phyloP scores from a whole-genome alignment of 2,329 filamentous ascomycete genomes.

The Beauveria scarabaeidicola region DNA sequence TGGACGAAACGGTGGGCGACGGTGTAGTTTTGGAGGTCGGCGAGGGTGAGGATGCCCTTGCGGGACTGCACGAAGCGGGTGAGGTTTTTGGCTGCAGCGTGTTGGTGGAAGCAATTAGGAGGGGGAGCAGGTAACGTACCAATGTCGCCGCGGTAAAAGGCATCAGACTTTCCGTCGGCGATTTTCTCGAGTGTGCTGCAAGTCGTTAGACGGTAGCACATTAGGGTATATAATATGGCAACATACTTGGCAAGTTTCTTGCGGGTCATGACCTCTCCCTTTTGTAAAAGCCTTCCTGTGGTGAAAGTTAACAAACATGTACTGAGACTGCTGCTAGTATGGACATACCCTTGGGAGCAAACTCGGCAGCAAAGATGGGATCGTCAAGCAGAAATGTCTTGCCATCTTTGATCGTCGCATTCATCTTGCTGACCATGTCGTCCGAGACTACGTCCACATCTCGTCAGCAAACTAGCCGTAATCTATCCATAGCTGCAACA shows the following conservation, averaged over 20 bases:
- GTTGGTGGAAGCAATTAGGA: constrained; percentile 11
- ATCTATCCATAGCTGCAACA: not conserved
- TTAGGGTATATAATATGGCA: not conserved
- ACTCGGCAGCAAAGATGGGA: constrained; percentile 76
- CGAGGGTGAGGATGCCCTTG: constrained; percentile 79
- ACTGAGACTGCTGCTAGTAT: not conserved
- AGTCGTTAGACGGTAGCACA: constrained; percentile 1
- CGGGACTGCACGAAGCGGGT: constrained; percentile 57
- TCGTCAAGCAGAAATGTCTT: constrained; percentile 64
- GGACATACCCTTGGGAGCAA: constrained; percentile 62
- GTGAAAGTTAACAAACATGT: not conserved
- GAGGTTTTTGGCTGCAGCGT: constrained; percentile 55
- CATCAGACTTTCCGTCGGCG: constrained; percentile 61
- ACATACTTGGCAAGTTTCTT: constrained; percentile 60
- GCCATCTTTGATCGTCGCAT: constrained; percentile 20
- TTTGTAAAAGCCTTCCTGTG: constrained; percentile 51
- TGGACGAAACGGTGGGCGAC: constrained; percentile 57
- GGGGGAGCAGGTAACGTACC: constrained; percentile 22
- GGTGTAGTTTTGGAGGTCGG: constrained; percentile 67
- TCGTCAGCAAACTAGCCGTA: no score
- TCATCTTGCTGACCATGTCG: constrained; percentile 70
- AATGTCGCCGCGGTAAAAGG: constrained; percentile 65
- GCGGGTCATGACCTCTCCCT: constrained; percentile 72
- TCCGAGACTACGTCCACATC: constrained; percentile 45
- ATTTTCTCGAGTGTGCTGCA: constrained; percentile 63